Conservation (phyloP, 805 yeast genomes). For the Isabelozyma pseudorhagii region DNA sequence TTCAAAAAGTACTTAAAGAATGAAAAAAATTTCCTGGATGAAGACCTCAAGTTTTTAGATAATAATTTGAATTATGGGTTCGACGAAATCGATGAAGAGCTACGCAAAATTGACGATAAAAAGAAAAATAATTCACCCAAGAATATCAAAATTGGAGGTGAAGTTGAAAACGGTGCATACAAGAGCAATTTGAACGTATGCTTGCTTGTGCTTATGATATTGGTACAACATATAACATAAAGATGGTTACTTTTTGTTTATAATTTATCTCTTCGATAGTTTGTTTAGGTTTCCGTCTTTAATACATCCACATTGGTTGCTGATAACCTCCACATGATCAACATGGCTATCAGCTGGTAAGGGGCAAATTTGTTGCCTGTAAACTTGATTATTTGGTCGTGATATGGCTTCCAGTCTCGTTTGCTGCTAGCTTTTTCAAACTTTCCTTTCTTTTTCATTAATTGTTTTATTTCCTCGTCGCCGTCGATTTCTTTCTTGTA, state of each 20-base stretch:
- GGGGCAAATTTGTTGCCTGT: constrained; percentile 64
- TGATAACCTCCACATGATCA: constrained; percentile 70
- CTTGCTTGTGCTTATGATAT: background rate
- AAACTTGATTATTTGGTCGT: constrained; percentile 54
- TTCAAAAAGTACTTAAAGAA: constrained; percentile 28
- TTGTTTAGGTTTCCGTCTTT: constrained; percentile 3
- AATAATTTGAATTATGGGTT: constrained; percentile 32
- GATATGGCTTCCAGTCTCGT: constrained; percentile 64
- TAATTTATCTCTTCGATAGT: background rate
- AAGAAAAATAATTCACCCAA: constrained; percentile 4
- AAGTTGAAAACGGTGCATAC: constrained; percentile 4
- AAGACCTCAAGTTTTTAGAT: constrained; percentile 26
- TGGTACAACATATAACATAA: constrained; percentile 1
- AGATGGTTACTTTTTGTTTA: constrained; percentile 1
- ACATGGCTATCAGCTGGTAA: constrained; percentile 63
- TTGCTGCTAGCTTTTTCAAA: constrained; percentile 36
- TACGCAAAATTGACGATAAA: constrained; percentile 21
- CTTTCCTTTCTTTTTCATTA: constrained; percentile 35
- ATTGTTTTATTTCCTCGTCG: constrained; percentile 28
- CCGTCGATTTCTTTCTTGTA: constrained; percentile 33
- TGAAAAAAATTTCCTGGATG: constrained; percentile 22
- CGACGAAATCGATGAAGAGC: constrained; percentile 36
- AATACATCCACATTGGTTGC: constrained; percentile 52
- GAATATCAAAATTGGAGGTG: constrained; percentile 30
- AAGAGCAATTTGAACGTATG: background rate